Base-by-base conservation (phyloP, 139 green algal genomes). In the Chlamydomonas applanata region DNA sequence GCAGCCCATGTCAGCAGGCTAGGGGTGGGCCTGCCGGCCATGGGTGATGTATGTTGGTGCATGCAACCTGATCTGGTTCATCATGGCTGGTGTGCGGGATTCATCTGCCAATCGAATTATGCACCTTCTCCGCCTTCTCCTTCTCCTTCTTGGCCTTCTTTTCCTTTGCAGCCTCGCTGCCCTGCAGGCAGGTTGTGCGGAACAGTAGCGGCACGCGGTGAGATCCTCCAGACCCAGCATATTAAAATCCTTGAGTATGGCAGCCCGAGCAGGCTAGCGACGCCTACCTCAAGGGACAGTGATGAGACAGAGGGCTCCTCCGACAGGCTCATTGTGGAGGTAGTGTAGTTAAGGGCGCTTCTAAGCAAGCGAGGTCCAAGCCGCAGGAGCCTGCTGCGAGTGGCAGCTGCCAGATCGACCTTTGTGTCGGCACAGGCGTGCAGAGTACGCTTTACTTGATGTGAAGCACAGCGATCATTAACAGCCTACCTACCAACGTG, bases 61-160 rank as follows among this genome's bases (percentile, higher is more conserved):
- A 62, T 62, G 54, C 54, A n/a, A 7, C n/a, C n/a, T n/a, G n/a
- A n/a, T n/a, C n/a, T n/a, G n/a, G n/a, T n/a, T n/a, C n/a, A n/a
- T n/a, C n/a, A n/a, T n/a, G n/a, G n/a, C n/a, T n/a, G n/a, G n/a
- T n/a, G n/a, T n/a, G n/a, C n/a, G n/a, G n/a, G n/a, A n/a, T n/a
- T n/a, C 22, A 14, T 27, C 54, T 62, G 54, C 13, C n/a, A 27
- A 33, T 62, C 17, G 46, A 27, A 33, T 17, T 14, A 25, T 14
- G 4, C n/a, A 16, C 76, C 76, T 82, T 82, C 14, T 67, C 76
- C 0, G 76, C 76, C 70, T 82, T 82, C 36, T 72, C 76, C 2
- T 63, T 71, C 53, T 69, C 68, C 69, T 82, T 67, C 70, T 64
- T 81, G 76, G 59, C 52, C 20, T 54, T 33, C 68, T 33, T 73